These are phyloP conservation scores for Globisporangium canariense DNA, from an alignment of 352 stramenopile species.

Conservation along the genomic window DNA sequence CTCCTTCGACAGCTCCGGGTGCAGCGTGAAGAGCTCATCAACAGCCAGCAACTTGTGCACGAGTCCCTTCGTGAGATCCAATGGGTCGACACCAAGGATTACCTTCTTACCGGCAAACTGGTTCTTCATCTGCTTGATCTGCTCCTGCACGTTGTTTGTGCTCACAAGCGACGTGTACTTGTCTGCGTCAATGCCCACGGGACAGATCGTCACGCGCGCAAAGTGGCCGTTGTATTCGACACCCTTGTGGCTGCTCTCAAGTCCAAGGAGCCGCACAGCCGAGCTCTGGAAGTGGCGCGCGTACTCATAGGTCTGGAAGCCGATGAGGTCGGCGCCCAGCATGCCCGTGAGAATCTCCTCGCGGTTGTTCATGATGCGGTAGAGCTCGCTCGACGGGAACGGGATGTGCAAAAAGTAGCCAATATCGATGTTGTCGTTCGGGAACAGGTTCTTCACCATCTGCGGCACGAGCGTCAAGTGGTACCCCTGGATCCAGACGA, in stretches of 20 bases:
- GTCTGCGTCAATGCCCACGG: constrained; percentile 83
- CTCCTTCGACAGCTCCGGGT: constrained; percentile 90
- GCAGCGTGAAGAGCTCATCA: constrained; percentile 83
- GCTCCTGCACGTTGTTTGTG: constrained; percentile 60
- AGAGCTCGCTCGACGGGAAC: constrained; percentile 88
- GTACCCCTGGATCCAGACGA: constrained; percentile 91
- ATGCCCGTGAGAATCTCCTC: constrained; percentile 87
- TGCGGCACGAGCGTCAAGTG: constrained; percentile 87
- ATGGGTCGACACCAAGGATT: constrained; percentile 79
- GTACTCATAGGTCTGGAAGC: constrained; percentile 91
- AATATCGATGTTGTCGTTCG: constrained; percentile 88
- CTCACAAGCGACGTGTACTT: constrained; percentile 70
- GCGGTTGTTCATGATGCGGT: constrained; percentile 86
- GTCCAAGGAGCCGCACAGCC: constrained; percentile 76
- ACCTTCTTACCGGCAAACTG: constrained; percentile 85
- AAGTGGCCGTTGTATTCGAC: constrained; percentile 89
- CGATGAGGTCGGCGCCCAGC: constrained; percentile 84
- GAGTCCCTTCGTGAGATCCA: constrained; percentile 89
- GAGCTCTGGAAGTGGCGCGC: constrained; percentile 88
- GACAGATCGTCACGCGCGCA: constrained; percentile 82
- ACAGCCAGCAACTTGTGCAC: constrained; percentile 90
- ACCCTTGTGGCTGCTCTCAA: constrained; percentile 87
- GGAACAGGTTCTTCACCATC: constrained; percentile 87
- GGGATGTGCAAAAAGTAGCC: constrained; percentile 90
- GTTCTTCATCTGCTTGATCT: constrained; percentile 48